Evolutionary conservation across 805 yeast genomes (phyloP).

Genomic region (Lachancea meyersii): DNA sequence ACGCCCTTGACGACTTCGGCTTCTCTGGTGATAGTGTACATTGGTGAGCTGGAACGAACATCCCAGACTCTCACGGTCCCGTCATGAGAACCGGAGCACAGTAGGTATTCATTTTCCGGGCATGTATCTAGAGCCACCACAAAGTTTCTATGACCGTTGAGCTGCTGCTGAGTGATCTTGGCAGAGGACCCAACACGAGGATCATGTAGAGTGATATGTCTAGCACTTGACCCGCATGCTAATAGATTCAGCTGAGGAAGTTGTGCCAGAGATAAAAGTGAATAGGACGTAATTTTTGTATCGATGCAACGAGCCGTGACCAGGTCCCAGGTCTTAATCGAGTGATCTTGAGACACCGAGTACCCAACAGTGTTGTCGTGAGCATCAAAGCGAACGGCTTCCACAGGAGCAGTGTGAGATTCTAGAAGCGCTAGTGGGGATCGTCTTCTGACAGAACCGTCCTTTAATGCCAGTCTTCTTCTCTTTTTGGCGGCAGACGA

Average conservation of each 20-base stretch:
- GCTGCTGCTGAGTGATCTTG: constrained; percentile 60
- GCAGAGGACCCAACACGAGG: constrained; percentile 63
- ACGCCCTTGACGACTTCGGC: constrained; percentile 39
- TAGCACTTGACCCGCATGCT: constrained; percentile 95
- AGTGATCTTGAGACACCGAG: constrained; percentile 93
- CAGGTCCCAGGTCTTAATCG: constrained; percentile 94
- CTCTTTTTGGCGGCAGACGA: constrained; percentile 86
- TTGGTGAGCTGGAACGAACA: constrained; percentile 72
- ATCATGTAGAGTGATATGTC: constrained; percentile 91
- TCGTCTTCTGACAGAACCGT: constrained; percentile 69
- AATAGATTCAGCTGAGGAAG: constrained; percentile 62
- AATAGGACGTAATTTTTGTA: constrained; percentile 79
- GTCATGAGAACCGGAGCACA: constrained; percentile 91
- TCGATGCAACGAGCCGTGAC: constrained; percentile 81
- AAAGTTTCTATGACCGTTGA: constrained; percentile 86
- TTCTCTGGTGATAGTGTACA: constrained; percentile 79
- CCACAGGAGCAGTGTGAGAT: constrained; percentile 83
- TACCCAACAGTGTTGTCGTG: constrained; percentile 77
- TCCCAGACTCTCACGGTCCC: constrained; percentile 97
- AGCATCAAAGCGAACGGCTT: constrained; percentile 69
- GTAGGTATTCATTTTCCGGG: constrained; percentile 74
- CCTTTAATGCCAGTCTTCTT: constrained; percentile 72
- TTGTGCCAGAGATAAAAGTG: constrained; percentile 69
- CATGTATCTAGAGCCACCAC: constrained; percentile 71
- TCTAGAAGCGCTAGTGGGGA: constrained; percentile 75